Base-by-base conservation (phyloP, 176 grass and related monocot species). In the Calamus simplicifolius region DNA sequence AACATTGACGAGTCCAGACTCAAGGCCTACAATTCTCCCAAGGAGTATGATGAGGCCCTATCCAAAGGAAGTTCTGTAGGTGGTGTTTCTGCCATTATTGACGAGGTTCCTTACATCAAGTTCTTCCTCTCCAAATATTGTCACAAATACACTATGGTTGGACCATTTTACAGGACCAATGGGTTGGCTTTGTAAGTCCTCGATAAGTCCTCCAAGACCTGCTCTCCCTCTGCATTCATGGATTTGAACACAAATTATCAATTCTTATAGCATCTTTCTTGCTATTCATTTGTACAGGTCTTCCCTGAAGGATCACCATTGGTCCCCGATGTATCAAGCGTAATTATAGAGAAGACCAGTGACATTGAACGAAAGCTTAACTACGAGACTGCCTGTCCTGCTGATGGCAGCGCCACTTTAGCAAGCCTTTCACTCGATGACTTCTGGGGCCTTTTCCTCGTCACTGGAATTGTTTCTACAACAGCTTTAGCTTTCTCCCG, bases 1-100 rank as follows among this genome's bases (percentile, higher is more conserved):
- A 52, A 81, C 1, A 71, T 95, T 69, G 21, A 67, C 10, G 52
- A 13, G 52, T 55, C 19, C 0, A 79, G 78, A 81, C 56, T 95
- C 6, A 3, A 5, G 64, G 30, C 30, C 30, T 35, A 35, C 30
- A 35, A 6, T 35, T 35, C 30, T 35, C 1, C 1, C 1, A 6
- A 35, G 30, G 30, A 35, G 30, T 8, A 35, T 35, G 30, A 35
- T 35, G 30, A 8, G 30, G 30, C 30, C 30, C 6, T 35, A 7
- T 35, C 30, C 8, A 8, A 31, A 31, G 30, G 30, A 31, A 31
- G 30, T 31, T 31, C 30, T 31, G 5, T 2, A 35, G 30, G 30
- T 8, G 30, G 30, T 35, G 6, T 35, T 35, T 35, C 6, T 35
- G 30, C 30, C 30, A 35, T 35, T 35, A 35, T 35, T 35, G 30